phyloP scores from a whole-genome alignment of 805 yeast species.

The Kuraishia borneana region DNA sequence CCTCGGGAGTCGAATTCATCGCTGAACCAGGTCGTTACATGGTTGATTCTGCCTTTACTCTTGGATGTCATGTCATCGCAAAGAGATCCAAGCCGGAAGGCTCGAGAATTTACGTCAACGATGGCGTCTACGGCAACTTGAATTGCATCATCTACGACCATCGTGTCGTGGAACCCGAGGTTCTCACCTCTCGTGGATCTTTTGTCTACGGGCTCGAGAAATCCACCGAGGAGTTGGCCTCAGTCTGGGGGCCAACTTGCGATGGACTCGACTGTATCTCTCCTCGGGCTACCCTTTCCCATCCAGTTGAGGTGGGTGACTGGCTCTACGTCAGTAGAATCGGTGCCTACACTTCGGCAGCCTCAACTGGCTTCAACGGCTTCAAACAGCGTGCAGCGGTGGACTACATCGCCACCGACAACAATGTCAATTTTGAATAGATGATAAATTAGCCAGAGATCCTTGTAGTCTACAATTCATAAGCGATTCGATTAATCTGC shows the following conservation, averaged over 20 bases:
- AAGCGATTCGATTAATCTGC: constrained; percentile 8
- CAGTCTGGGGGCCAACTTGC: constrained; percentile 98
- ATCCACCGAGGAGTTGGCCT: constrained; percentile 14
- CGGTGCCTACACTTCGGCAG: constrained; percentile 91
- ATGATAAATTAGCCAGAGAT: neutral
- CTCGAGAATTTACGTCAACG: constrained; percentile 80
- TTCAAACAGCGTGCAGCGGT: constrained; percentile 54
- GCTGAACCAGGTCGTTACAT: constrained; percentile 94
- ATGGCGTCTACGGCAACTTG: constrained; percentile 92
- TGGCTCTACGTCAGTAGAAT: constrained; percentile 78
- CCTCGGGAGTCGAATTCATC: constrained; percentile 41
- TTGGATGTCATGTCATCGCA: constrained; percentile 82
- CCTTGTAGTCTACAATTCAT: neutral
- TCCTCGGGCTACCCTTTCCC: constrained; percentile 36
- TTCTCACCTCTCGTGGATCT: constrained; percentile 43
- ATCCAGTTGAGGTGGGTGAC: constrained; percentile 70
- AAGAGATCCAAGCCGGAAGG: constrained; percentile 40
- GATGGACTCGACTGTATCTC: constrained; percentile 88
- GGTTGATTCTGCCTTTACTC: constrained; percentile 75
- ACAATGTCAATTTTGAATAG: constrained; percentile 3
- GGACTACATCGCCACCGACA: constrained; percentile 39
- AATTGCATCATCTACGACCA: constrained; percentile 92
- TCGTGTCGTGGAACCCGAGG: constrained; percentile 63
- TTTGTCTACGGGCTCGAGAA: constrained; percentile 18
- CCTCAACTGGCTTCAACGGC: constrained; percentile 90